Conservation (phyloP, 2,329 filamentous ascomycete genomes). For the Paecilomyces variotii region DNA sequence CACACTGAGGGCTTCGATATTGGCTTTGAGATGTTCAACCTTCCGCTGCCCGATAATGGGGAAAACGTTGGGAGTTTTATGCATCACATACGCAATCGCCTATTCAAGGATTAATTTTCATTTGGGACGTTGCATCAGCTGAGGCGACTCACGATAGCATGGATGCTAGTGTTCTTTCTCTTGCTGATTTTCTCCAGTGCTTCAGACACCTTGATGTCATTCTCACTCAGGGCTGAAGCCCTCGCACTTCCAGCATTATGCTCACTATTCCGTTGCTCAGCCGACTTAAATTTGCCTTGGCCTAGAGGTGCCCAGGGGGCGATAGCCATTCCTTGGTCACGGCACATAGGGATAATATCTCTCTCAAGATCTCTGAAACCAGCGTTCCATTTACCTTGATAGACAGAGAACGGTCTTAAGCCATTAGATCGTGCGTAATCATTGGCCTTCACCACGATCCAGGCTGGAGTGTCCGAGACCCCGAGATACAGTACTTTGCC, state of each 20-base stretch:
- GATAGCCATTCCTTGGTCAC: slow-evolving; percentile 53
- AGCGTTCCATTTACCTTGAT: slow-evolving; percentile 44
- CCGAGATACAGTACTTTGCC: slow-evolving; percentile 61
- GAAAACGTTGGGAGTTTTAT: slow-evolving; percentile 45
- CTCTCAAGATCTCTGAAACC: slow-evolving; percentile 57
- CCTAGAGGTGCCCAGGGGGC: slow-evolving; percentile 46
- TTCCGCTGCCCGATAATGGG: slow-evolving; percentile 44
- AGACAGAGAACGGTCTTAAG: slow-evolving; percentile 58
- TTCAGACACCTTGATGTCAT: slow-evolving; percentile 9
- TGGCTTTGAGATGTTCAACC: slow-evolving; percentile 42
- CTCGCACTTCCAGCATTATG: slow-evolving; percentile 12
- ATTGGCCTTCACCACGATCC: slow-evolving; percentile 43
- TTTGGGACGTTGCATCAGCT: background rate
- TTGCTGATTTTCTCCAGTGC: slow-evolving; percentile 13
- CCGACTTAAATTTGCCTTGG: slow-evolving; percentile 40
- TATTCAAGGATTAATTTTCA: background rate
- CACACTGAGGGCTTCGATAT: slow-evolving; percentile 47
- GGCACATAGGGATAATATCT: slow-evolving; percentile 55
- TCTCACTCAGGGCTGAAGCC: slow-evolving; percentile 7
- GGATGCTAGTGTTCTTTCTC: slow-evolving; percentile 3
- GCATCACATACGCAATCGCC: slow-evolving; percentile 15
- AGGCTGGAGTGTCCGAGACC: slow-evolving; percentile 57
- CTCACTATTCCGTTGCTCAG: slow-evolving; percentile 18
- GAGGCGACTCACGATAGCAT: slow-evolving; percentile 1
- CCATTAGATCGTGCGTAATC: slow-evolving; percentile 58